Evolutionary conservation across 805 yeast species (phyloP).

Genomic region (Kodamaea restingae): DNA sequence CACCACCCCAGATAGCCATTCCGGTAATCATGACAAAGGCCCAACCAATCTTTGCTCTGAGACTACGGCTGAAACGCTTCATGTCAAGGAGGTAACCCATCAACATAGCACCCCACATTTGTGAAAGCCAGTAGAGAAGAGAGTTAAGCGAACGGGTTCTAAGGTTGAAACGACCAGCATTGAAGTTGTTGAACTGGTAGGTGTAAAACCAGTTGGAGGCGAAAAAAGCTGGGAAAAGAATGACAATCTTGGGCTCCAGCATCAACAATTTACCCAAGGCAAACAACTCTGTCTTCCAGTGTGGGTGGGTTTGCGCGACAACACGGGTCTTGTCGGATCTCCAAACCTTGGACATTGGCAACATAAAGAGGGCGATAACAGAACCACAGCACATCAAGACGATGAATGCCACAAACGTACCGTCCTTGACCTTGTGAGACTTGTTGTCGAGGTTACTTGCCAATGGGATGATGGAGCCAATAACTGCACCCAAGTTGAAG

Average conservation of each 20-base stretch:
- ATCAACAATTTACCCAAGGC: conserved; percentile 37
- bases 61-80: conserved; percentile 36
- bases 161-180: conserved; percentile 51
- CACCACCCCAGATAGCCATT: conserved; percentile 58
- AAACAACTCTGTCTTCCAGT: conserved; percentile 42
- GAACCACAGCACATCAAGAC: conserved; percentile 48
- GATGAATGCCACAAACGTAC: conserved; percentile 53
- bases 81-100: conserved; percentile 49
- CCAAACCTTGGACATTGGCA: conserved; percentile 48
- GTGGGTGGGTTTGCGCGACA: conserved; percentile 41
- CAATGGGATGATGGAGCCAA: conserved; percentile 57
- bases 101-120: conserved; percentile 53
- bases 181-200: conserved; percentile 57
- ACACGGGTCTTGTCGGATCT: conserved; percentile 50
- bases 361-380: conserved; percentile 40
- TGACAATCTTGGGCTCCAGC: conserved; percentile 42
- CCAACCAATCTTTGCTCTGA: conserved; percentile 46
- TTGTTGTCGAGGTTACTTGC: conserved; percentile 44
- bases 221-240: conserved; percentile 58
- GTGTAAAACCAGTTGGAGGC: conserved; percentile 66
- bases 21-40: conserved; percentile 35
- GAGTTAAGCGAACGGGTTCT: conserved; percentile 62
- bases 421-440: conserved; percentile 36
- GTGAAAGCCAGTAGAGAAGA: conserved; percentile 56
- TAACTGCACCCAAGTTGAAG: conserved; percentile 59